Evolutionary conservation across 306 rosid species (phyloP).

Genomic region (Begonia loranthoides): DNA sequence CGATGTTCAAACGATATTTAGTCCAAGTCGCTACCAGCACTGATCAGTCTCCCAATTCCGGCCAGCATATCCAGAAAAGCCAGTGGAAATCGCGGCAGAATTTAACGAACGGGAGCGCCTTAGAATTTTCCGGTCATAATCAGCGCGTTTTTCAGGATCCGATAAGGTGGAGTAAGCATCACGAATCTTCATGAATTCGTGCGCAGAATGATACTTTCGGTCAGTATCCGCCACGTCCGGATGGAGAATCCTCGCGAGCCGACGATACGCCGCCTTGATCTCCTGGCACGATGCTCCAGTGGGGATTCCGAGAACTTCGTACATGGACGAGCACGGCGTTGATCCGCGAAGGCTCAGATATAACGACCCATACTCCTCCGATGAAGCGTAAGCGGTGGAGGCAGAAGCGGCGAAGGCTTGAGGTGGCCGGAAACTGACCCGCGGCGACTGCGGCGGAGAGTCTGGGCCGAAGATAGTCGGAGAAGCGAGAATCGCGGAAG

Average conservation of each 20-base stretch:
- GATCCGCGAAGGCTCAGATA: slow-evolving; percentile 14
- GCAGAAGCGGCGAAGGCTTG: slow-evolving; percentile 26
- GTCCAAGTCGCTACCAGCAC: slow-evolving; percentile 78
- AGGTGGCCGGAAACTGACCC: slow-evolving; percentile 12
- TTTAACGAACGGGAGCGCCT: slow-evolving; percentile 35
- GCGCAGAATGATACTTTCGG: slow-evolving; percentile 47
- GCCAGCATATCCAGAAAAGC: slow-evolving; percentile 39
- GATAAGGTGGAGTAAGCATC: slow-evolving; percentile 78
- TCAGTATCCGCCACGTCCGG: slow-evolving; percentile 68
- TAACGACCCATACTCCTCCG: slow-evolving; percentile 19
- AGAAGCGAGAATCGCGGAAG: not conserved
- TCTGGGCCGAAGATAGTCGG: slow-evolving; percentile 1
- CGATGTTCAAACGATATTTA: not conserved
- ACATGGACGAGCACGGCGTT: slow-evolving; percentile 37
- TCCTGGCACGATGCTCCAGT: slow-evolving; percentile 60
- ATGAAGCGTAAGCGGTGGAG: slow-evolving; percentile 24
- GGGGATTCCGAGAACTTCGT: slow-evolving; percentile 62
- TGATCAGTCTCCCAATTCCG: slow-evolving; percentile 98
- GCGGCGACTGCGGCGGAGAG: slow-evolving; percentile 3
- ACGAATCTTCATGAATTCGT: slow-evolving; percentile 64
- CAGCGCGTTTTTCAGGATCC: slow-evolving; percentile 85
- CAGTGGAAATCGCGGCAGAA: slow-evolving; percentile 13
- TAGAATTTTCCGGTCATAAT: slow-evolving; percentile 41
- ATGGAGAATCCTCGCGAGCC: slow-evolving; percentile 60
- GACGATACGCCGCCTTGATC: slow-evolving; percentile 71